Evolutionary conservation across 1,139 yeast species (phyloP).

Genomic region (Entelexis paramagnoliae): DNA sequence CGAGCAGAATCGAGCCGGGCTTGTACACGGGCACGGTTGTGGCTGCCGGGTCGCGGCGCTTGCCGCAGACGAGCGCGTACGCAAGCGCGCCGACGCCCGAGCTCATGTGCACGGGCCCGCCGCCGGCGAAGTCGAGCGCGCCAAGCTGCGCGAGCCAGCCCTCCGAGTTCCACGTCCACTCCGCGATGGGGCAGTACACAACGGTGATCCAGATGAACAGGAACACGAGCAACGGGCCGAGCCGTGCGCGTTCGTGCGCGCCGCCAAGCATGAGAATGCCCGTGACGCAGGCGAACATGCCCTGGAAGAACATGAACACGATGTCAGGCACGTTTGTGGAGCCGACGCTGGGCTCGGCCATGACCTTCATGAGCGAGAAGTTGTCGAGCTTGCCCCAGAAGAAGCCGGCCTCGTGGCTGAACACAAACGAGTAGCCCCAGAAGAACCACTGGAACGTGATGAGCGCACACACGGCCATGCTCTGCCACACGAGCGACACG

Average conservation of each 20-base stretch:
- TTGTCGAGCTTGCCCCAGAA: conserved; percentile 73
- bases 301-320: conserved; percentile 80
- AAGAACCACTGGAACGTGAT: conserved; percentile 91
- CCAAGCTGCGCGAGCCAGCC: conserved; percentile 86
- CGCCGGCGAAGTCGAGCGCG: conserved; percentile 91
- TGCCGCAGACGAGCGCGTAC: conserved; percentile 82
- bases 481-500: conserved; percentile 83
- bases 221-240: conserved; percentile 93
- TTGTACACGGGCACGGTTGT: conserved; percentile 69
- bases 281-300: conserved; percentile 90
- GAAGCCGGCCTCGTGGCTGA: conserved; percentile 58
- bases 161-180: conserved; percentile 91
- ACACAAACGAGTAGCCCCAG: conserved; percentile 90
- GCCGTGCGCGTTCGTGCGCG: conserved; percentile 94
- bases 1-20: conserved; percentile 82
- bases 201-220: conserved; percentile 90
- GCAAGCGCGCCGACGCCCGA: conserved; percentile 94
- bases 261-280: conserved; percentile 94
- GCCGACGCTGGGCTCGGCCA: conserved; percentile 70
- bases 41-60: conserved; percentile 62
- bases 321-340: conserved; percentile 65
- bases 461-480: conserved; percentile 73
- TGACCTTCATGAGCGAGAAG: conserved; percentile 67
- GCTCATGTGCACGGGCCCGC: conserved; percentile 93
- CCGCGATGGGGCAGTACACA: conserved; percentile 89